These are phyloP conservation scores for Blastobotrys chiropterorum DNA, from an alignment of 805 yeast genomes.

Conservation along the genomic window DNA sequence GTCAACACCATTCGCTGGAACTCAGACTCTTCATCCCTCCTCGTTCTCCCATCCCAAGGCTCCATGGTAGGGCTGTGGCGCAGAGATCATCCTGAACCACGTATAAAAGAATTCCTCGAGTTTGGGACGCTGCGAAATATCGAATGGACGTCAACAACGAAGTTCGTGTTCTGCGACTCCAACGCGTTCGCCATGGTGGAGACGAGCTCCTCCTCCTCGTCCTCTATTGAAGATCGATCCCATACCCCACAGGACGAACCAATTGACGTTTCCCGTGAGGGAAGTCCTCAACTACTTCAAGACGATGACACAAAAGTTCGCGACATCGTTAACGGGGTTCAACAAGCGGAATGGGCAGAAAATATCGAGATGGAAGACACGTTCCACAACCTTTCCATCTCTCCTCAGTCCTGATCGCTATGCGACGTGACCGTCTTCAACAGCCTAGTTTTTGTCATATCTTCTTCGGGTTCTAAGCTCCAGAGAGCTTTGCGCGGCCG, in stretches of 20 bases:
- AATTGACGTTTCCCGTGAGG: background rate
- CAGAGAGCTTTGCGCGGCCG: background rate
- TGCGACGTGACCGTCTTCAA: too few species aligned
- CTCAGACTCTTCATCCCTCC: constrained; percentile 2
- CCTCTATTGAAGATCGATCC: background rate
- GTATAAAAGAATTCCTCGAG: background rate
- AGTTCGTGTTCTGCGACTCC: constrained; percentile 2
- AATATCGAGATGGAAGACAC: constrained; percentile 18
- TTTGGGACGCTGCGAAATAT: too few species aligned
- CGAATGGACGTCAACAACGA: background rate
- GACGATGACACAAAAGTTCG: constrained; percentile 19
- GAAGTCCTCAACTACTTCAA: constrained; percentile 16
- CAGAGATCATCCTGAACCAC: background rate
- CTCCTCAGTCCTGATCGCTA: too few species aligned
- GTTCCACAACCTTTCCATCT: constrained; percentile 12
- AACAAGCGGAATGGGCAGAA: constrained; percentile 18
- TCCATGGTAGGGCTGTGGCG: constrained; percentile 2
- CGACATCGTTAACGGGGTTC: constrained; percentile 17
- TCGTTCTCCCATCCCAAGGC: constrained; percentile 8
- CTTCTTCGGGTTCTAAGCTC: too few species aligned
- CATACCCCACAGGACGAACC: background rate
- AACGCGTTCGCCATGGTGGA: constrained; percentile 1
- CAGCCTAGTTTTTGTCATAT: too few species aligned
- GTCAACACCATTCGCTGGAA: constrained; percentile 8
- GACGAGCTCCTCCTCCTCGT: too few species aligned